phyloP scores from a whole-genome alignment of 164 flowering plant genomes.

The Magnolia changhungtana region DNA sequence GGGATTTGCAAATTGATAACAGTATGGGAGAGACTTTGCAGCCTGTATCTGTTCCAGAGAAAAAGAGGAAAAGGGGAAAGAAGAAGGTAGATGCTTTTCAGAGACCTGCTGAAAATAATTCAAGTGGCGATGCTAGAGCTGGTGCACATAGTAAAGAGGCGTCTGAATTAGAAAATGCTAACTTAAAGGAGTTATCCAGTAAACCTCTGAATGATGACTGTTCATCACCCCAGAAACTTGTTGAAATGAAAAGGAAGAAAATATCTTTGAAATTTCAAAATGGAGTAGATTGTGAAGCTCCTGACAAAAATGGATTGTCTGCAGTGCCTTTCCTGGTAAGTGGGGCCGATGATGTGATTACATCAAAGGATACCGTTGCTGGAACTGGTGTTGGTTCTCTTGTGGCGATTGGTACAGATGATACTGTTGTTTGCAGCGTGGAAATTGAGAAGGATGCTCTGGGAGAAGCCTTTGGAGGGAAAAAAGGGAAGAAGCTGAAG shows the following conservation, averaged over 20 bases:
- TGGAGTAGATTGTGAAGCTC: conserved; percentile 12
- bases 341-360: not conserved
- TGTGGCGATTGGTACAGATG: conserved; percentile 14
- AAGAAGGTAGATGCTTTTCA: conserved; percentile 12
- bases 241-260: conserved; percentile 24
- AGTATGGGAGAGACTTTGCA: conserved; percentile 13
- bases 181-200: conserved; percentile 7
- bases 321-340: not conserved
- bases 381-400: conserved; percentile 2
- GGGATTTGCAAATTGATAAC: conserved; percentile 8
- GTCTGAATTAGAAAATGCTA: conserved; percentile 11
- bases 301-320: conserved; percentile 6
- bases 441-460: not conserved
- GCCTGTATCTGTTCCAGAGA: conserved; percentile 22
- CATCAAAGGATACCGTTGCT: conserved; percentile 7
- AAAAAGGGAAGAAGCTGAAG: not conserved
- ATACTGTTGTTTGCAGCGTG: conserved; percentile 2
- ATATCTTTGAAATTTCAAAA: conserved; percentile 9
- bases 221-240: not conserved
- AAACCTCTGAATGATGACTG: conserved; percentile 10
- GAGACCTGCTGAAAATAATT: conserved; percentile 6
- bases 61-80: conserved; percentile 27
- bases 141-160: conserved; percentile 10
- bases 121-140: conserved; percentile 9
- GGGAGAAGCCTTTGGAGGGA: not conserved